phyloP scores from a whole-genome alignment of 179 eudicot species.

The Spergularia azorica region DNA sequence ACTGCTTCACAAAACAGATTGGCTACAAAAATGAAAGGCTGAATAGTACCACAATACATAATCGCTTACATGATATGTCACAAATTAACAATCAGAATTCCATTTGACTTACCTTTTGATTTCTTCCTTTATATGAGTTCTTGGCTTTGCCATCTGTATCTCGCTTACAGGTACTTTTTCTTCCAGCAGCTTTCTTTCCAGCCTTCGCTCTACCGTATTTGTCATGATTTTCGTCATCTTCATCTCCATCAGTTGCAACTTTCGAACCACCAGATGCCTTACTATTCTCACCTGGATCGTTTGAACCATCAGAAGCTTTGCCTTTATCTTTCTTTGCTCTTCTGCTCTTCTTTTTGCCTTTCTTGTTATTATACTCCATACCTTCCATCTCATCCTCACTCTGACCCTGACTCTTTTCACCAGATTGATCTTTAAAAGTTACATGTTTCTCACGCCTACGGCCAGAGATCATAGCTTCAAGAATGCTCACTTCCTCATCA shows the following conservation, averaged over 20 bases:
- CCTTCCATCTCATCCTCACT: conserved; percentile 49
- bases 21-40: not conserved
- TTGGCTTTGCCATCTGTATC: conserved; percentile 56
- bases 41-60: too few relatives aligned
- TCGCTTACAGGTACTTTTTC: conserved; percentile 34
- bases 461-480: conserved; percentile 74
- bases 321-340: conserved; percentile 60
- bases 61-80: not conserved
- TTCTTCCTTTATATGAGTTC: conserved; percentile 62
- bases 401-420: conserved; percentile 12
- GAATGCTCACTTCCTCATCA: conserved; percentile 57
- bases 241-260: conserved; percentile 31
- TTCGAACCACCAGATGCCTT: conserved; percentile 30
- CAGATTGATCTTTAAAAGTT: conserved; percentile 22
- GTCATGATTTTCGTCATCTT: conserved; percentile 32
- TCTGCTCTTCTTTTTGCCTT: conserved; percentile 62
- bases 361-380: conserved; percentile 62
- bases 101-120: conserved; percentile 61
- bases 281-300: conserved; percentile 28
- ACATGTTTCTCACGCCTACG: conserved; percentile 43
- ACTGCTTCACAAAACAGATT: not conserved
- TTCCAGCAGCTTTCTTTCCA: conserved; percentile 32
- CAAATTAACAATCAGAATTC: conserved; percentile 7
- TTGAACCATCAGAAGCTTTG: conserved; percentile 31
- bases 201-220: conserved; percentile 29